These are phyloP conservation scores for Aspergillus sergii DNA, from an alignment of 2,329 filamentous ascomycete species.

Conservation along the genomic window DNA sequence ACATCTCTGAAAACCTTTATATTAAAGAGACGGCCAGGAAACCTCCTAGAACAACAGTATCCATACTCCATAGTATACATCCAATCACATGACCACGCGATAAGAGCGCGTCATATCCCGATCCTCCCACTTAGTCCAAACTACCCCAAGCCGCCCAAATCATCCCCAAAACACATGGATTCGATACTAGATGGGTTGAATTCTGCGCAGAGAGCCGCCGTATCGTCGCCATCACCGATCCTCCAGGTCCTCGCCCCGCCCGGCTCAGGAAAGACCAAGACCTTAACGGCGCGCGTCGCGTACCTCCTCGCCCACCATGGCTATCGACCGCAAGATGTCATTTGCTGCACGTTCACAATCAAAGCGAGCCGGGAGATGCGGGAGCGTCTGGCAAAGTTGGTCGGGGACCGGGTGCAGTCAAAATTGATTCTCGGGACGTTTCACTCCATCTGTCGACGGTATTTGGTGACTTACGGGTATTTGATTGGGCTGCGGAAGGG, in stretches of 20 bases:
- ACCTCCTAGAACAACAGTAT: neutral
- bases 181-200: constrained; percentile 65
- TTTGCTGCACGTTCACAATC: constrained; percentile 96
- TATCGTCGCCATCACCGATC: constrained; percentile 62
- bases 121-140: neutral
- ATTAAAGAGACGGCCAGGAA: neutral
- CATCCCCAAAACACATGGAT: constrained; percentile 46
- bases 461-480: constrained; percentile 80
- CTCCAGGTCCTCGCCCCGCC: constrained; percentile 66
- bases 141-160: neutral
- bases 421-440: constrained; percentile 89
- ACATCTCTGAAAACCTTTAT: neutral
- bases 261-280: constrained; percentile 89
- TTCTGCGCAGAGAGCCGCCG: constrained; percentile 63
- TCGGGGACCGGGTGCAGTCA: constrained; percentile 75
- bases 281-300: constrained; percentile 86
- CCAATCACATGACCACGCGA: constrained; percentile 13
- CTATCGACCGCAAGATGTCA: constrained; percentile 79
- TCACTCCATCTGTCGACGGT: constrained; percentile 86
- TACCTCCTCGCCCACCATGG: constrained; percentile 76
- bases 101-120: constrained; percentile 1
- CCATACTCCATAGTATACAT: neutral
- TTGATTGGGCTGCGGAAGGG: constrained; percentile 78
- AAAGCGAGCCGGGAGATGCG: constrained; percentile 96
- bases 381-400: constrained; percentile 75